A percentile compares a stretch with the other conserved stretches of the same genome.
Evolutionary conservation across 768 basidiomycete genomes (phyloP).

Genomic region (Gloeophyllum trabeum): DNA sequence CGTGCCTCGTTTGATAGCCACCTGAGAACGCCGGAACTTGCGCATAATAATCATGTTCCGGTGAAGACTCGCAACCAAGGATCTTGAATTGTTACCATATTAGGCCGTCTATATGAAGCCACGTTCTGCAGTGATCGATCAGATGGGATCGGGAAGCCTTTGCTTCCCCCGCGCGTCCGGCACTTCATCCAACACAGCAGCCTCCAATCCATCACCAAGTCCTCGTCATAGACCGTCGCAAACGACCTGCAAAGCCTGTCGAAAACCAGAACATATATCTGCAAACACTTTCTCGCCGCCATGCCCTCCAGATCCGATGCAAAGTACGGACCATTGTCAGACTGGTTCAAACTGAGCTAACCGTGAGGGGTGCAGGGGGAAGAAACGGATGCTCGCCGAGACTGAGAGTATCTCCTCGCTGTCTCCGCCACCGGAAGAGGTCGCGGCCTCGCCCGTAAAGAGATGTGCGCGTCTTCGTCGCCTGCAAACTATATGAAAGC

Average conservation of each 20-base stretch:
- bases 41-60: too few species aligned
- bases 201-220: conserved; percentile 14
- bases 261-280: background rate
- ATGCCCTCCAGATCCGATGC: conserved; percentile 27
- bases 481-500: background rate
- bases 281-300: background rate
- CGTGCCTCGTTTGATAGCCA: too few species aligned
- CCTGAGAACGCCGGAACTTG: too few species aligned
- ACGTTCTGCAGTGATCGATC: too few species aligned
- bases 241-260: background rate
- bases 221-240: conserved; percentile 2
- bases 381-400: background rate
- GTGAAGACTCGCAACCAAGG: too few species aligned
- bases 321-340: conserved; percentile 1
- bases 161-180: background rate
- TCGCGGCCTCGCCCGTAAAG: conserved; percentile 1
- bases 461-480: conserved; percentile 21
- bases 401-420: background rate
- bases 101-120: too few species aligned
- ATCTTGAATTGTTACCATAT: too few species aligned
- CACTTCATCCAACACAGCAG: conserved; percentile 7
- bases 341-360: background rate
- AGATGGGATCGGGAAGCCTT: background rate
- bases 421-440: background rate
- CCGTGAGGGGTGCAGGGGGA: background rate